phyloP scores from a whole-genome alignment of 2,329 filamentous ascomycete species.

The Stagonosporopsis rhizophila region DNA sequence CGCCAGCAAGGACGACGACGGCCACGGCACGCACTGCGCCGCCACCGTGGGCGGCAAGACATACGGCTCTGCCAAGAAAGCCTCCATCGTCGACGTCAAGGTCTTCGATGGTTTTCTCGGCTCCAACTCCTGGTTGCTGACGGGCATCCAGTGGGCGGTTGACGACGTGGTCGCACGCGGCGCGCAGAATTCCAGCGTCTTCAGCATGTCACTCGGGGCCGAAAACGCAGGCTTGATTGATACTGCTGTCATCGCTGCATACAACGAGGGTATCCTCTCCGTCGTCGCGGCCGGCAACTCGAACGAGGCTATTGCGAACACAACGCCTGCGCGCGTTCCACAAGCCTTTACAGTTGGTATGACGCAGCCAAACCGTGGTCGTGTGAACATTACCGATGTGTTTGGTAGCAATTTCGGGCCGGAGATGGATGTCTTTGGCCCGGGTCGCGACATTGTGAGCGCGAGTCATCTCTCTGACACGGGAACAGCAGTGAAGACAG shows the following conservation, averaged over 20 bases:
- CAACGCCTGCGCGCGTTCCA: slow-evolving; percentile 39
- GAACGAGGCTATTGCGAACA: slow-evolving; percentile 31
- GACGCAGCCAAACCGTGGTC: slow-evolving; percentile 41
- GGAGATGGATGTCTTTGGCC: slow-evolving; percentile 45
- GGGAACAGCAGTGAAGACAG: slow-evolving; percentile 57
- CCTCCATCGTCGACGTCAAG: slow-evolving; percentile 29
- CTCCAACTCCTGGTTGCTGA: slow-evolving; percentile 10
- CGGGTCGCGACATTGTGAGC: slow-evolving; percentile 50
- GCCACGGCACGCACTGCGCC: slow-evolving; percentile 26
- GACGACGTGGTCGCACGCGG: slow-evolving; percentile 18
- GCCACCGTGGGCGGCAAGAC: slow-evolving; percentile 18
- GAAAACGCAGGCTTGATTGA: neutral
- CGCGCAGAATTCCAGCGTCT: neutral
- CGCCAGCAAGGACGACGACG: neutral
- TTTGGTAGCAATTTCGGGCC: slow-evolving; percentile 37
- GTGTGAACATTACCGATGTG: slow-evolving; percentile 1
- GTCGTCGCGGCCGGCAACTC: slow-evolving; percentile 46
- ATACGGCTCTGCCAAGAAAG: slow-evolving; percentile 20
- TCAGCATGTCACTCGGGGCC: neutral
- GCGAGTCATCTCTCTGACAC: slow-evolving; percentile 50
- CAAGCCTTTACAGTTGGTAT: slow-evolving; percentile 46
- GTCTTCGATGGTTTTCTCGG: slow-evolving; percentile 18
- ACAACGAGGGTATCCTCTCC: slow-evolving; percentile 41
- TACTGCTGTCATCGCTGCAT: slow-evolving; percentile 36
- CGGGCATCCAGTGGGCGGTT: slow-evolving; percentile 26